Base-by-base conservation (phyloP, 2,329 filamentous ascomycete species). In the Penicillium sclerotiorum region DNA sequence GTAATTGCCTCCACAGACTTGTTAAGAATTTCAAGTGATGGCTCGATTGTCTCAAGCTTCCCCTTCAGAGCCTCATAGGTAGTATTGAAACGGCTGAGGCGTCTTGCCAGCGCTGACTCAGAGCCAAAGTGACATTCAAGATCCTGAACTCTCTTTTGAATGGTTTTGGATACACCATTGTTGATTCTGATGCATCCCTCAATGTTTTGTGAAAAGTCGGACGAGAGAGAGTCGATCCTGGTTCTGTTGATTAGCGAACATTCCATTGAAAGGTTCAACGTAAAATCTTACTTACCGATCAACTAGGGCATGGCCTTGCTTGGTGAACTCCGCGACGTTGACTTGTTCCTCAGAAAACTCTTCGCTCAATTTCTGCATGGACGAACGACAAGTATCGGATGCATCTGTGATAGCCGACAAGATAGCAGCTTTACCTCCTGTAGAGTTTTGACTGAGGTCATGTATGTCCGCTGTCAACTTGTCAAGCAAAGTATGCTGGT, bases 221-320 rank as follows among this genome's bases (percentile, higher is more conserved):
- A 40, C 17, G 55, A 49, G 6, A 63, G 35, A 0, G 42, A 47
- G n/a, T 60, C 49, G 22, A 70, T 55, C 2, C 68, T 70, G 40
- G 1, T 17, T 11, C 6, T 2, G 4, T 8, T 3, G 0, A 18
- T 56, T 7, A 59, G 47, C 15, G 37, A 12, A n/a, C 8, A 18
- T 8, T n/a, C 20, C n/a, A n/a, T 8, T 4, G 8, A 18, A n/a
- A 2, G 23, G 23, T 2, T 37, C 8, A 11, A 33, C 6, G 18
- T 8, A 23, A 13, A 13, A 5, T 13, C 3, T 3, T 21, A 53
- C 67, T 55, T 53, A 73, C 70, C 57, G 56, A 17, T 54, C 48
- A 27, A 50, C 45, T 5, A 60, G 52, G 18, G 53, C 47, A 9
- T 55, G 49, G 13, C 63, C 48, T 17, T 40, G 47, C 7, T 48